Percentiles rank a stretch among this genome's conserved stretches.
Evolutionary conservation across 2,329 filamentous ascomycete species (phyloP).

Genomic region (Beauveria pseudobassiana): DNA sequence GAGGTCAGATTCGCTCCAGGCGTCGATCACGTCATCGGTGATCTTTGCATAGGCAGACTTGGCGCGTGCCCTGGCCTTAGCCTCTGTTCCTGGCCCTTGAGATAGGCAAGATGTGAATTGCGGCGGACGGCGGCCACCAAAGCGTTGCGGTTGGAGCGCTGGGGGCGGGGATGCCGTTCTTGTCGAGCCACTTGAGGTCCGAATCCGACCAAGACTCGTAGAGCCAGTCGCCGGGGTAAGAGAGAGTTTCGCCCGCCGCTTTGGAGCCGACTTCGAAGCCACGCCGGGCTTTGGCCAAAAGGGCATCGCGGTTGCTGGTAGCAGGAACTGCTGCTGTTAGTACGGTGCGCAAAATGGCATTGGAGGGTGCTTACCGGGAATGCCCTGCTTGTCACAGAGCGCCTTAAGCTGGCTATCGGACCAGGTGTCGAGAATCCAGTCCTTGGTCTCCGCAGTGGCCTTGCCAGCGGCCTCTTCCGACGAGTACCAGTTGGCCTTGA

Average conservation of each 20-base stretch:
- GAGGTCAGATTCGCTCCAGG: slow-evolving; percentile 81
- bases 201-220: slow-evolving; percentile 89
- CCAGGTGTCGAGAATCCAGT: slow-evolving; percentile 96
- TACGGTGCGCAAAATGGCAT: neutral
- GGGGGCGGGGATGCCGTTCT: slow-evolving; percentile 75
- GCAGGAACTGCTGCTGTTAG: slow-evolving; percentile 54
- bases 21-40: slow-evolving; percentile 76
- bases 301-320: slow-evolving; percentile 74
- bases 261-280: slow-evolving; percentile 76
- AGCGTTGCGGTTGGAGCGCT: slow-evolving; percentile 77
- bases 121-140: slow-evolving; percentile 84
- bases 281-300: slow-evolving; percentile 69
- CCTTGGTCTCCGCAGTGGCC: slow-evolving; percentile 64
- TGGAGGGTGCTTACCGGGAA: slow-evolving; percentile 50
- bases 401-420: slow-evolving; percentile 87
- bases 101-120: slow-evolving; percentile 73
- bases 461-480: slow-evolving; percentile 68
- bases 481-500: slow-evolving; percentile 70
- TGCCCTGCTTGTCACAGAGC: slow-evolving; percentile 81
- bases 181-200: slow-evolving; percentile 91
- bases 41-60: slow-evolving; percentile 65
- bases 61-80: slow-evolving; percentile 56
- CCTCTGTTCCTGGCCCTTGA: slow-evolving; percentile 57
- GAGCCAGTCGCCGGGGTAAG: slow-evolving; percentile 94
- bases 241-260: slow-evolving; percentile 63